Base-by-base conservation (phyloP, 2,329 filamentous ascomycete genomes). In the Incumbomyces lentus region DNA sequence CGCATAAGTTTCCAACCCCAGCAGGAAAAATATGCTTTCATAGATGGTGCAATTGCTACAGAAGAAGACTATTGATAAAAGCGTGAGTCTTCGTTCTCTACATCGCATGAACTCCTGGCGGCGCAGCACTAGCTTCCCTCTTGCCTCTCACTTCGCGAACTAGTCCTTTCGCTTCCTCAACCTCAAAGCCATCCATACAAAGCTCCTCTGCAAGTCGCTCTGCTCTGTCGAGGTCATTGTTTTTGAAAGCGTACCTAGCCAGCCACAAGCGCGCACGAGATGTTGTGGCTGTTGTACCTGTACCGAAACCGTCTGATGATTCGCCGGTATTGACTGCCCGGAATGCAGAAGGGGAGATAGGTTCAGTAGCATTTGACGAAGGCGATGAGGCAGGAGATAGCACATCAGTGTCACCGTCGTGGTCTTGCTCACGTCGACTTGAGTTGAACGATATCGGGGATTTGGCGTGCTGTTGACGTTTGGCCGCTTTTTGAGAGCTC, bases 261-360 rank as follows among this genome's bases (percentile, higher is more conserved):
- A 98, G 77, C 92, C 92, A 98, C 72, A 95, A 79, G 17, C 92
- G 77, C 6, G 92, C 92, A 60, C 88, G 93, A 56, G 85, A 92
- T 6, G 92, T 98, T 14, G 89, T 88, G 3, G 82, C 80, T 6
- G 90, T 96, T 1, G 95, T 89, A 0, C 90, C 90, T 0, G 86
- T 86, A 0, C 87, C 78, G 11, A 62, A 60, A 16, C 59, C 78
- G 48, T 77, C 64, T 29, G 64, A 64, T 0, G 58, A 61, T 11
- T 68, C 67, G 4, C 62, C 60, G 14, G 66, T 62, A 1, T 62
- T 60, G 1, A 57, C 37, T 14, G 29, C 13, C 4, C 18, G 22
- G 26, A 13, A 30, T 2, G 13, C 19, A 17, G 18, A 4, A 4
- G 42, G 42, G n/a, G 42, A 45, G 12, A 45, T 19, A 3, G 33